phyloP scores from a whole-genome alignment of 768 basidiomycete species.

The Cystofilobasidium bisporidii region DNA sequence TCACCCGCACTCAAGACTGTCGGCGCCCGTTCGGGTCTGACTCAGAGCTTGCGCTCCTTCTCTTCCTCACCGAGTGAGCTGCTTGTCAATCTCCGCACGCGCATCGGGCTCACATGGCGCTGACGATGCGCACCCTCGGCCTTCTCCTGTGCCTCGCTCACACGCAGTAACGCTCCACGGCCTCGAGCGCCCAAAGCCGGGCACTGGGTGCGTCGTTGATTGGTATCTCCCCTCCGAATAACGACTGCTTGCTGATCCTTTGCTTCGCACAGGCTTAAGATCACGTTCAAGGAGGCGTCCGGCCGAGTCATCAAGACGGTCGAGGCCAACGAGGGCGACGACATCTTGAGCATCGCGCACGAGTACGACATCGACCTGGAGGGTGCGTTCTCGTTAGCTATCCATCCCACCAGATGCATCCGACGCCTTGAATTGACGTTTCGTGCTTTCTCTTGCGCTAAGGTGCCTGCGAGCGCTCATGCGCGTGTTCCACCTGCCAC shows the following conservation, averaged over 20 bases:
- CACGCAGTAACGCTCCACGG: neutral
- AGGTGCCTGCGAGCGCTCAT: slow-evolving; percentile 95
- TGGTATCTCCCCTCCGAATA: neutral
- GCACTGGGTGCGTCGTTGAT: slow-evolving; percentile 51
- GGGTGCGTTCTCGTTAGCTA: slow-evolving; percentile 61
- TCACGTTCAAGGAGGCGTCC: slow-evolving; percentile 82
- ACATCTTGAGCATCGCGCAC: slow-evolving; percentile 79
- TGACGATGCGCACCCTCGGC: no score
- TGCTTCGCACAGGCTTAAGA: slow-evolving; percentile 55
- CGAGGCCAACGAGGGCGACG: slow-evolving; percentile 89
- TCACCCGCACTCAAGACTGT: neutral
- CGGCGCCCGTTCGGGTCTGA: neutral
- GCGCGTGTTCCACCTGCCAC: slow-evolving; percentile 97
- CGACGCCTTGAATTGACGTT: no score
- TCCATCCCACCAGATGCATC: no score
- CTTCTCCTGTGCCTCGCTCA: no score
- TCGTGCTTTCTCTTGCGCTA: no score
- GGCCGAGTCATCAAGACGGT: slow-evolving; percentile 74
- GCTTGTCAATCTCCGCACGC: no score
- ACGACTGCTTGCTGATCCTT: neutral
- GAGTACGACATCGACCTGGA: slow-evolving; percentile 94
- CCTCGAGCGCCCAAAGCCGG: slow-evolving; percentile 49
- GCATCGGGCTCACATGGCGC: neutral
- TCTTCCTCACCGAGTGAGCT: neutral
- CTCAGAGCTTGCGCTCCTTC: neutral